Evolutionary conservation across 208 protist genomes (phyloP).

Genomic region (Leishmania guyanensis): DNA sequence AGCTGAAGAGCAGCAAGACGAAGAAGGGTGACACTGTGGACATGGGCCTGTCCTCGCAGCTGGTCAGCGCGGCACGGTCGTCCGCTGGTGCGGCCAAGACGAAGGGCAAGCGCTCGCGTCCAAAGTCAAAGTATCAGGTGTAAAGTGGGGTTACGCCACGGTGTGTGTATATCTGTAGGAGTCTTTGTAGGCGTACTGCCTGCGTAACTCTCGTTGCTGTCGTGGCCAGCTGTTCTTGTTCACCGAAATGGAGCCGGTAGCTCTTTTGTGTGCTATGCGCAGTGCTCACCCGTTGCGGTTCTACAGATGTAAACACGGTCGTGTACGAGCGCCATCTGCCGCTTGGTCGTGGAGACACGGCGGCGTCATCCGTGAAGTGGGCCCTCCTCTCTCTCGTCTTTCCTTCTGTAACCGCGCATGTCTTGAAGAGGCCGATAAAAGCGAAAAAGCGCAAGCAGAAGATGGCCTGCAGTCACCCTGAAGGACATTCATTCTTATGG

Average conservation of each 20-base stretch:
- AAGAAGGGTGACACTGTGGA: conserved; percentile 85
- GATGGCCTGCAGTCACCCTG: neutral
- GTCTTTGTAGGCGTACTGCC: neutral
- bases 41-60: conserved; percentile 61
- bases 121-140: conserved; percentile 91
- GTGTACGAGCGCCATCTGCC: neutral
- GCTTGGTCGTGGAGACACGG: neutral
- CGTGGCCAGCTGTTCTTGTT: neutral
- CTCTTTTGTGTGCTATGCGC: neutral
- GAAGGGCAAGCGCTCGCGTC: conserved; percentile 69
- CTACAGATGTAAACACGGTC: neutral
- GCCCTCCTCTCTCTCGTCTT: neutral
- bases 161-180: conserved; percentile 6
- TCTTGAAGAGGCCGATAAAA: neutral
- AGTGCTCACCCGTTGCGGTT: neutral
- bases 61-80: conserved; percentile 57
- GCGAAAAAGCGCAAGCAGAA: neutral
- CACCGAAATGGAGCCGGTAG: neutral
- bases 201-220: conserved; percentile 3
- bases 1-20: conserved; percentile 89
- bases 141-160: conserved; percentile 23
- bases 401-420: neutral
- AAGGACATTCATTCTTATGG: neutral
- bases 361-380: neutral
- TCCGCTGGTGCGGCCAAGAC: conserved; percentile 44